Conservation (phyloP, 495 filamentous ascomycete genomes). For the Penicillium canariense region DNA sequence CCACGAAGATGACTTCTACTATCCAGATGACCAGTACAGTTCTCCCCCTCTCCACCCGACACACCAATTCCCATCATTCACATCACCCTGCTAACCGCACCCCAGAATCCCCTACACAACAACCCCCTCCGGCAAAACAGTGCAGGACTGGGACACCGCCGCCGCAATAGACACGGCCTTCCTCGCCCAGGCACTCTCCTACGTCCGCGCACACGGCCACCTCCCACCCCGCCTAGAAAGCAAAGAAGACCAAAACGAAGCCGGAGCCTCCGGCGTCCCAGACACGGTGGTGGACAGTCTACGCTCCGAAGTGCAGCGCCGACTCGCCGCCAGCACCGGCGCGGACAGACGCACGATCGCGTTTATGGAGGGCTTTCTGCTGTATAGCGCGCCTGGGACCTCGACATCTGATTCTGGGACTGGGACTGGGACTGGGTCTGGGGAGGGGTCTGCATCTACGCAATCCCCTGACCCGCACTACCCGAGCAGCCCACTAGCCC, state of each 20-base stretch:
- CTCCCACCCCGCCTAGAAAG: conserved; percentile 63
- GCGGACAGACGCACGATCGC: conserved; percentile 29
- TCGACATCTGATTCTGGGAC: conserved; percentile 2
- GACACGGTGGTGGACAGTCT: conserved; percentile 16
- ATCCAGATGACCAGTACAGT: conserved; percentile 63
- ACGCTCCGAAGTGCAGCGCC: conserved; percentile 11
- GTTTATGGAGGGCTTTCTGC: conserved; percentile 81
- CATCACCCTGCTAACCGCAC: not conserved
- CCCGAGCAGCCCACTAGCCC: not conserved
- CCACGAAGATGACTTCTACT: conserved; percentile 93
- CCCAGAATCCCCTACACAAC: conserved; percentile 53
- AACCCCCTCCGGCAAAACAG: conserved; percentile 40
- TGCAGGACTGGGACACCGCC: conserved; percentile 86
- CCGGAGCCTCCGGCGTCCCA: conserved; percentile 51
- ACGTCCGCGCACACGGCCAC: conserved; percentile 63
- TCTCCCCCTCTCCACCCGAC: not conserved
- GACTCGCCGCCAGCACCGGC: not conserved
- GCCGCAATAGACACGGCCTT: conserved; percentile 66
- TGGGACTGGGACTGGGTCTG: conserved; percentile 14
- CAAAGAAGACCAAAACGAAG: conserved; percentile 74
- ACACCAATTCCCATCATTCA: not conserved
- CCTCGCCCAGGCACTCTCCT: conserved; percentile 57
- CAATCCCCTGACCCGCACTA: conserved; percentile 2
- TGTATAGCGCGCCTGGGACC: conserved; percentile 53
- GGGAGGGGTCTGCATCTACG: too few species aligned